Evolutionary conservation across 805 yeast genomes (phyloP).

Genomic region (Hanseniaspora jakobsenii): DNA sequence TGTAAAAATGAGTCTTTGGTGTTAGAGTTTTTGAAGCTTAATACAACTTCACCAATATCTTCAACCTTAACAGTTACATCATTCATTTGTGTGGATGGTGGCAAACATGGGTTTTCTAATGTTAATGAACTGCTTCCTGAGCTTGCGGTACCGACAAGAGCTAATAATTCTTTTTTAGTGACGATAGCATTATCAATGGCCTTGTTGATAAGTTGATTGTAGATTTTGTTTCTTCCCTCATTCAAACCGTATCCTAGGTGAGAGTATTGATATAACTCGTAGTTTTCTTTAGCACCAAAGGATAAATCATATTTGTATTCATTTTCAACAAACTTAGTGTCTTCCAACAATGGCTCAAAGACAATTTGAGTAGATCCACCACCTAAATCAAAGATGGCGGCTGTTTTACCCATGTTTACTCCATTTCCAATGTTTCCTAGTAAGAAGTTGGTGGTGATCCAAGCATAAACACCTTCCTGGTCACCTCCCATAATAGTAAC

Average conservation of each 20-base stretch:
- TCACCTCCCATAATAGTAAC: conserved; percentile 88
- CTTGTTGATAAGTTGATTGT: too few species aligned
- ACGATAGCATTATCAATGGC: conserved; percentile 45
- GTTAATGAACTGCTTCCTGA: conserved; percentile 26
- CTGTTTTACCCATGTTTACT: conserved; percentile 60
- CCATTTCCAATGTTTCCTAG: conserved; percentile 81
- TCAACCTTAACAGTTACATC: conserved; percentile 49
- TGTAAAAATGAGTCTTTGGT: conserved; percentile 49
- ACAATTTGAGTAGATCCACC: conserved; percentile 99
- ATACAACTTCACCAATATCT: conserved; percentile 36
- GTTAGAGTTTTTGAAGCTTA: conserved; percentile 54
- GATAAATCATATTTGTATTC: conserved; percentile 72
- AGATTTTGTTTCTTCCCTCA: conserved; percentile 81
- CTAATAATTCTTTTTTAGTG: too few species aligned
- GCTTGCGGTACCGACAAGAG: too few species aligned
- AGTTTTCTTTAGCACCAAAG: conserved; percentile 65
- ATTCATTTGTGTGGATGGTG: conserved; percentile 57
- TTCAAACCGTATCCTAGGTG: conserved; percentile 93
- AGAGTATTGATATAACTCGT: conserved; percentile 79
- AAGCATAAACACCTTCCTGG: conserved; percentile 96
- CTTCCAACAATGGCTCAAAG: conserved; percentile 76
- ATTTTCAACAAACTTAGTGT: conserved; percentile 62
- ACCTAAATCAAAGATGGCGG: conserved; percentile 94
- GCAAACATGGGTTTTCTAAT: conserved; percentile 71
- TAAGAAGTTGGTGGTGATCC: conserved; percentile 92